These are phyloP conservation scores for Teratosphaeria viscida DNA, from an alignment of 2,329 filamentous ascomycete genomes.

Conservation along the genomic window DNA sequence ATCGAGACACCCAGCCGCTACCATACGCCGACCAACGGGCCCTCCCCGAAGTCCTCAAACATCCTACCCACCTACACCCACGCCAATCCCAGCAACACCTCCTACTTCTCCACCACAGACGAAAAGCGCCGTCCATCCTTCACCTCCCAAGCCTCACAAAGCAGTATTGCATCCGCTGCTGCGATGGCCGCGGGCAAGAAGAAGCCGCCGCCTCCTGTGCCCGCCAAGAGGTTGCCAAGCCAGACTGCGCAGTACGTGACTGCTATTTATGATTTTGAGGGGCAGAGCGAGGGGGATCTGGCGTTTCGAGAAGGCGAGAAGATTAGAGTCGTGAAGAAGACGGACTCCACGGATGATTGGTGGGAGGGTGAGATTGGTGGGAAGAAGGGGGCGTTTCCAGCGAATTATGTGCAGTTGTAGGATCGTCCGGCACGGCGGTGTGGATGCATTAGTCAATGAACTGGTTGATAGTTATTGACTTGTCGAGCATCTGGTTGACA, in stretches of 20 bases:
- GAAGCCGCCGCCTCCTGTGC: conserved; percentile 64
- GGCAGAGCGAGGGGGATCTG: conserved; percentile 59
- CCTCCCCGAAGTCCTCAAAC: neutral
- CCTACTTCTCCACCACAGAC: conserved; percentile 13
- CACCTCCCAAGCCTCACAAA: conserved; percentile 2
- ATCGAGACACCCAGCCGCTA: conserved; percentile 26
- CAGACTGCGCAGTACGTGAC: conserved; percentile 32
- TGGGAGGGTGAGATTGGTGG: conserved; percentile 72
- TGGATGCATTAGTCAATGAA: neutral
- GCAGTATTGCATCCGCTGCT: conserved; percentile 22
- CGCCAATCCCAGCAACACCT: conserved; percentile 9
- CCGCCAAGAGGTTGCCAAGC: conserved; percentile 46
- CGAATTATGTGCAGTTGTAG: conserved; percentile 53
- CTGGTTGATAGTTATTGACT: neutral
- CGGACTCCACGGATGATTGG: conserved; percentile 73
- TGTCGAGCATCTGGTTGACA: neutral
- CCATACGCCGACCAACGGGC: conserved; percentile 16
- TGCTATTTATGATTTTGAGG: conserved; percentile 65
- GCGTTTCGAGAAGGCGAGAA: conserved; percentile 66
- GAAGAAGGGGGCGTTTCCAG: conserved; percentile 62
- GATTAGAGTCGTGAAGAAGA: conserved; percentile 69
- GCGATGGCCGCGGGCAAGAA: conserved; percentile 48
- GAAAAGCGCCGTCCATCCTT: neutral
- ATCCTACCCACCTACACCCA: neutral
- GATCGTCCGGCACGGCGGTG: neutral